phyloP scores from a whole-genome alignment of 164 flowering plant genomes.

The Litsea cubeba region DNA sequence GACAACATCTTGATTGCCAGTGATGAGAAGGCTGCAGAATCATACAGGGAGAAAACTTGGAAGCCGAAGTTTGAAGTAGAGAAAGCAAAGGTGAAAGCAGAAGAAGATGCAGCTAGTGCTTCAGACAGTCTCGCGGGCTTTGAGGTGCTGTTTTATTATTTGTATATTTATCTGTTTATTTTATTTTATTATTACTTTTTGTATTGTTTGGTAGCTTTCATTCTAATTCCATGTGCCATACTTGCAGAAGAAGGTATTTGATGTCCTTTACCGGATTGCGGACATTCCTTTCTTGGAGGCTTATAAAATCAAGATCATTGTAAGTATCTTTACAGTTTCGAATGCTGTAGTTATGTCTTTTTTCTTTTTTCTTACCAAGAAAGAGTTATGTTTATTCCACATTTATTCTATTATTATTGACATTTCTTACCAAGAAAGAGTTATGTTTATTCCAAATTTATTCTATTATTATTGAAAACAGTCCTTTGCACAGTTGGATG shows the following conservation, averaged over 20 bases:
- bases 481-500: too few relatives aligned
- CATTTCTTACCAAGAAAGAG: too few relatives aligned
- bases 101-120: slow-evolving; percentile 48
- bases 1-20: slow-evolving; percentile 77
- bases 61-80: slow-evolving; percentile 80
- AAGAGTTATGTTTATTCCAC: too few relatives aligned
- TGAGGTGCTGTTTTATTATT: slow-evolving; percentile 42
- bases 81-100: slow-evolving; percentile 82
- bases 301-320: slow-evolving; percentile 55
- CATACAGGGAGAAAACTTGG: slow-evolving; percentile 60
- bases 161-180: not conserved
- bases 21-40: slow-evolving; percentile 66
- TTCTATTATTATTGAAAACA: too few relatives aligned
- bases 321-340: slow-evolving; percentile 24
- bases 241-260: slow-evolving; percentile 80
- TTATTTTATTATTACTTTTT: not conserved
- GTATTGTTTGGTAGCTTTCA: not conserved
- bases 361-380: too few relatives aligned
- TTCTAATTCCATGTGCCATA: too few relatives aligned
- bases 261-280: slow-evolving; percentile 67
- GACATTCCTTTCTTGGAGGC: slow-evolving; percentile 70
- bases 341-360: too few relatives aligned
- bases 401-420: too few relatives aligned
- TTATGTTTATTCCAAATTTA: too few relatives aligned
- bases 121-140: slow-evolving; percentile 50